Conservation (phyloP, 2,329 filamentous ascomycete genomes). For the Aspergillus hiratsukae region DNA sequence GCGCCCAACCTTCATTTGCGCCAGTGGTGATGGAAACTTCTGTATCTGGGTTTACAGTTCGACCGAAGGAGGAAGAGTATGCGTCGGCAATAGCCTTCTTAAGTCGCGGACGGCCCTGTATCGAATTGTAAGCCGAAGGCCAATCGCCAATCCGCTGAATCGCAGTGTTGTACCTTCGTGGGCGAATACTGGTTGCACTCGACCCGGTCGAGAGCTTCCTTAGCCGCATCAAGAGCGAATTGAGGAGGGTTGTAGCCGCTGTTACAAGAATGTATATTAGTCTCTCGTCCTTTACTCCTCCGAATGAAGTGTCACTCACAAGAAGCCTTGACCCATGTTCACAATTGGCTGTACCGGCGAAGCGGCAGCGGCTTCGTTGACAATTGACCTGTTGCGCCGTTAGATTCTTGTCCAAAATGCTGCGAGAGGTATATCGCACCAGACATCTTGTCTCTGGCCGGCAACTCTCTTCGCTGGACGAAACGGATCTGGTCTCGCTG, state of each 20-base stretch:
- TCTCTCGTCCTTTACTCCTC: not conserved
- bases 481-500: conserved; percentile 39
- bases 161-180: conserved; percentile 58
- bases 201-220: conserved; percentile 79
- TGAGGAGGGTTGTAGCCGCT: conserved; percentile 86
- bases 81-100: conserved; percentile 90
- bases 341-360: conserved; percentile 62
- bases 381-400: conserved; percentile 51
- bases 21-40: conserved; percentile 90
- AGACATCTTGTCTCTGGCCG: conserved; percentile 50
- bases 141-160: not conserved
- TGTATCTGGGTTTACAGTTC: conserved; percentile 76
- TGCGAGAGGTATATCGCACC: conserved; percentile 25
- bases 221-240: conserved; percentile 89
- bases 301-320: conserved; percentile 34
- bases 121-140: conserved; percentile 2
- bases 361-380: conserved; percentile 63
- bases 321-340: conserved; percentile 64
- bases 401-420: conserved; percentile 7
- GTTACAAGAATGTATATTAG: conserved; percentile 1
- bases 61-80: conserved; percentile 85
- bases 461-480: conserved; percentile 46
- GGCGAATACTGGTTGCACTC: conserved; percentile 99
- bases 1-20: conserved; percentile 44
- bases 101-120: conserved; percentile 73